A percentile compares a stretch with the other conserved stretches of the same genome.
Conservation (phyloP, 2,329 filamentous ascomycete species). For the Exserohilum rostratum region DNA sequence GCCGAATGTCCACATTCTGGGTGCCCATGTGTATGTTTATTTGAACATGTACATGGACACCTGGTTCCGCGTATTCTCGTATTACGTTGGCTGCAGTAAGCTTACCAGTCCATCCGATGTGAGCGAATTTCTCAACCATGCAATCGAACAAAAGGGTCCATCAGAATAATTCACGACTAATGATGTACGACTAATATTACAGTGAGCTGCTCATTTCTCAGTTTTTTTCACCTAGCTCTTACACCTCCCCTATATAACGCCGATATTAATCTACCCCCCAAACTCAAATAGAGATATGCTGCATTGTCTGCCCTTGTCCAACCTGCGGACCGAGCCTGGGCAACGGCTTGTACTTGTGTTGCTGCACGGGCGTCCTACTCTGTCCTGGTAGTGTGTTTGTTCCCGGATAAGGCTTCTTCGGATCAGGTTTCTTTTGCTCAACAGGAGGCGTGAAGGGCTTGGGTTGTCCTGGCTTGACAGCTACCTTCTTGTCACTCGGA, state of each 20-base stretch:
- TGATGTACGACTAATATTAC: too few relatives aligned
- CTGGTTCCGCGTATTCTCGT: too few relatives aligned
- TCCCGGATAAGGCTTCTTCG: constrained; percentile 36
- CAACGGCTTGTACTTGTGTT: constrained; percentile 33
- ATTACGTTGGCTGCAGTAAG: not conserved
- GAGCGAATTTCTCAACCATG: too few relatives aligned
- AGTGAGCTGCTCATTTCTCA: too few relatives aligned
- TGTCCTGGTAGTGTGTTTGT: constrained; percentile 40
- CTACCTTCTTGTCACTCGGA: constrained; percentile 32
- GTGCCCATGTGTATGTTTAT: not conserved
- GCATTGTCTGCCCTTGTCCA: constrained; percentile 37
- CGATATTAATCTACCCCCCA: not conserved
- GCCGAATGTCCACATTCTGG: not conserved
- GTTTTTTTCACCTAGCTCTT: not conserved
- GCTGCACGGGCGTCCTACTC: constrained; percentile 32
- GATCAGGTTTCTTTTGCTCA: constrained; percentile 19
- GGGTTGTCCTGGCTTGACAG: constrained; percentile 34
- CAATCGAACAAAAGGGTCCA: too few relatives aligned
- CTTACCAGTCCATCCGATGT: not conserved
- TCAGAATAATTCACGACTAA: too few relatives aligned
- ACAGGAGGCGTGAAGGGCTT: constrained; percentile 34
- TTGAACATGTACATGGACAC: not conserved
- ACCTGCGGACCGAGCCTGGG: constrained; percentile 33
- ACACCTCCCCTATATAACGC: not conserved
- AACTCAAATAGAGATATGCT: constrained; percentile 23